These are phyloP conservation scores for Sicyos edulis DNA, from an alignment of 306 rosid species.

Conservation along the genomic window DNA sequence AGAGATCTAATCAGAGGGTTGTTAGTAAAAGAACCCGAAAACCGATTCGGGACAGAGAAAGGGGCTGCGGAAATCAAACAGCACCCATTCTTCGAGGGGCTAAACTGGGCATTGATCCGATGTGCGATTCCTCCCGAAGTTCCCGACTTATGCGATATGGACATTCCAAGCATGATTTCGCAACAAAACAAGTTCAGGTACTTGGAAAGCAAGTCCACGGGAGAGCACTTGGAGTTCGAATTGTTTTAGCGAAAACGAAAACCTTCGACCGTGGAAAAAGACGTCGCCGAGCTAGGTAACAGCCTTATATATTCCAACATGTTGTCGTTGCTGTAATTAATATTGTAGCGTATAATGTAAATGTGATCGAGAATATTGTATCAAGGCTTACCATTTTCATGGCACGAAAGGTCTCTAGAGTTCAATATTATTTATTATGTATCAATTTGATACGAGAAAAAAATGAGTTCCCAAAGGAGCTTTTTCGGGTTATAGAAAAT, in stretches of 20 bases:
- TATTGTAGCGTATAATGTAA: conserved; percentile 20
- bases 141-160: conserved; percentile 54
- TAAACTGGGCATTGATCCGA: conserved; percentile 73
- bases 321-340: conserved; percentile 15
- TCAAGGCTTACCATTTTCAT: too few relatives aligned
- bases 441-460: conserved; percentile 11
- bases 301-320: not conserved
- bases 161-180: conserved; percentile 36
- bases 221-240: conserved; percentile 57
- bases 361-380: not conserved
- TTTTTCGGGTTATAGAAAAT: not conserved
- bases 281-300: not conserved
- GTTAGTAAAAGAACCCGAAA: conserved; percentile 61
- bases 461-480: not conserved
- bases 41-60: conserved; percentile 59
- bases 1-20: conserved; percentile 67
- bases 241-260: conserved; percentile 38
- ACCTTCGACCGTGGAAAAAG: not conserved
- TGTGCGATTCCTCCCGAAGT: conserved; percentile 62
- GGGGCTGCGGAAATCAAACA: conserved; percentile 74
- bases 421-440: not conserved
- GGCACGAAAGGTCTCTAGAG: not conserved
- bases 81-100: conserved; percentile 75
- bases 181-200: conserved; percentile 38
- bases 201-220: conserved; percentile 47